phyloP scores from a whole-genome alignment of 345 rosid genomes.

The Brassica carinata region DNA sequence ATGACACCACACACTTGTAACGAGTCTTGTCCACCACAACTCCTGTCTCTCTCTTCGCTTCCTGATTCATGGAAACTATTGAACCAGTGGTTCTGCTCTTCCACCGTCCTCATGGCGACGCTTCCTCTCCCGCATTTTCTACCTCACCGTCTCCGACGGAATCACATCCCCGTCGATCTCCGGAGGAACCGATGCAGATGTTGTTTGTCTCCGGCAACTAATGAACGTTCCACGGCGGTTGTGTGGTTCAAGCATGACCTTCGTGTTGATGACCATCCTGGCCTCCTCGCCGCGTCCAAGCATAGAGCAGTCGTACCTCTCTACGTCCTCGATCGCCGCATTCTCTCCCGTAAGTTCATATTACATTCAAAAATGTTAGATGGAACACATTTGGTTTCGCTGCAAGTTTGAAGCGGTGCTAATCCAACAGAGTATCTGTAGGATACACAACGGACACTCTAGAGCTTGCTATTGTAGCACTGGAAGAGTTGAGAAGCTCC shows the following conservation, averaged over 20 bases:
- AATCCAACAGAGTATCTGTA: conserved; percentile 35
- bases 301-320: conserved; percentile 56
- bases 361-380: too few species aligned
- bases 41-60: not conserved
- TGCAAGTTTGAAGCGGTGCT: not conserved
- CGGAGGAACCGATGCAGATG: conserved; percentile 26
- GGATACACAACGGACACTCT: conserved; percentile 78
- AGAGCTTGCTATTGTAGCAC: conserved; percentile 64
- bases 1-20: conserved; percentile 27
- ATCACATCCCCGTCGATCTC: not conserved
- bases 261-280: conserved; percentile 86
- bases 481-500: conserved; percentile 62
- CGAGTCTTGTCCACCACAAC: conserved; percentile 54
- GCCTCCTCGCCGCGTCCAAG: conserved; percentile 58
- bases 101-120: conserved; percentile 47
- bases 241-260: conserved; percentile 95
- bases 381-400: too few species aligned
- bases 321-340: conserved; percentile 78
- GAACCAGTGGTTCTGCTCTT: not conserved
- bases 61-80: conserved; percentile 42
- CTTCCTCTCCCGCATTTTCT: conserved; percentile 45
- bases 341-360: conserved; percentile 60
- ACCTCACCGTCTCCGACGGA: conserved; percentile 24
- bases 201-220: conserved; percentile 22
- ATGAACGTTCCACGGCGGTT: conserved; percentile 53